A percentile compares a stretch with the other conserved stretches of the same genome.
These are phyloP conservation scores for Azolla pinnata DNA, from an alignment of 75 land plant species.

Conservation along the genomic window DNA sequence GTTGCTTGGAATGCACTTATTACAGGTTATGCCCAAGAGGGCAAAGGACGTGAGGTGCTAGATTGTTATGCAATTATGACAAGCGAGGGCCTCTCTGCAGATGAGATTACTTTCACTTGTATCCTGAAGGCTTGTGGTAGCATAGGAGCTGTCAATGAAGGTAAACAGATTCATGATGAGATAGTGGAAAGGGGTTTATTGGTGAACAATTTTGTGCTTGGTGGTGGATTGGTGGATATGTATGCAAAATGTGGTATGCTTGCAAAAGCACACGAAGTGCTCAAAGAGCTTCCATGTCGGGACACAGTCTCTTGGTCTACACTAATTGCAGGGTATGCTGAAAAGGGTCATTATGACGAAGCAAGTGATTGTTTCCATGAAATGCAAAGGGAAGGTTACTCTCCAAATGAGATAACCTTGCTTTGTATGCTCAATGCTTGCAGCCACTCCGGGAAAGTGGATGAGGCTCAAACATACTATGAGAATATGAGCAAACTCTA, in stretches of 20 bases:
- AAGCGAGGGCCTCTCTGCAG: not conserved
- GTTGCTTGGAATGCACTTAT: conserved; percentile 45
- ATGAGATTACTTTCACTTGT: conserved; percentile 1
- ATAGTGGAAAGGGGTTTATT: not conserved
- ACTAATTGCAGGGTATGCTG: conserved; percentile 22
- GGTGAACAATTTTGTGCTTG: conserved; percentile 3
- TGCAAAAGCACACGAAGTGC: conserved; percentile 14
- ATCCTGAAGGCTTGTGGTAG: conserved; percentile 12
- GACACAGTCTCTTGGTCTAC: conserved; percentile 29
- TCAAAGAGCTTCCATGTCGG: conserved; percentile 7
- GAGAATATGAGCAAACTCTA: conserved; percentile 8
- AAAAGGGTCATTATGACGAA: not conserved
- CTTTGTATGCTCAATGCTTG: conserved; percentile 20
- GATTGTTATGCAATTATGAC: not conserved
- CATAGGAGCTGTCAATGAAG: conserved; percentile 10
- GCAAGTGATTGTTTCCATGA: conserved; percentile 10
- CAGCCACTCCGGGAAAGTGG: conserved; percentile 20
- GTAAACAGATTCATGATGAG: conserved; percentile 2
- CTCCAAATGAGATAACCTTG: conserved; percentile 32
- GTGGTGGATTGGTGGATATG: conserved; percentile 19
- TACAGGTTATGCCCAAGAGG: conserved; percentile 12
- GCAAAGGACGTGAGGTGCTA: conserved; percentile 3
- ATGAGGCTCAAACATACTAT: conserved; percentile 12
- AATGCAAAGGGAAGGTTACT: conserved; percentile 17
- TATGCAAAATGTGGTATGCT: conserved; percentile 19